Evolutionary conservation across 495 filamentous ascomycete genomes (phyloP), one percentile per base, ranked within the genome.

Genomic region (Hypoxylon intermedium): DNA sequence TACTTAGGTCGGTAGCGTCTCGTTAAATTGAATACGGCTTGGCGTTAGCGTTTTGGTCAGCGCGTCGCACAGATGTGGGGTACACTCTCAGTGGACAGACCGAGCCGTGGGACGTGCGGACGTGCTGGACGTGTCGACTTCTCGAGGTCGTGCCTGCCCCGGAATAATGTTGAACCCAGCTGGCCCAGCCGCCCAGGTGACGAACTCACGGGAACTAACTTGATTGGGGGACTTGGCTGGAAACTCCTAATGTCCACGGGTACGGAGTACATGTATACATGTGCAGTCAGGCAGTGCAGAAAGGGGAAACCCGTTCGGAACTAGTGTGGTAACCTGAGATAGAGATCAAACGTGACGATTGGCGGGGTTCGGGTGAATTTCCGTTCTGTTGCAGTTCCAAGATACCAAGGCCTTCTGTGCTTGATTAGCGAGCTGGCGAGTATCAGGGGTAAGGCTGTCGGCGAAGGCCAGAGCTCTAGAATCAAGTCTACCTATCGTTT

Each of bases 51-150:
- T n/a, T n/a, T n/a, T n/a, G 18, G 52, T 33, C 34, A 30, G 55
- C 61, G 61, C 55, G 61, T 65, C 61, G 50, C 44, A 59, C 26
- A 45, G 23, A 59, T 65, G 55, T 65, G 61, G 60, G 61, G 49
- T 28, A 12, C n/a, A 9, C 36, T 36, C 15, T 45, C 43, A 53
- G n/a, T n/a, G n/a, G n/a, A n/a, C n/a, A n/a, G n/a, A n/a, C n/a
- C n/a, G n/a, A n/a, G n/a, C n/a, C n/a, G n/a, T n/a, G 24, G 24
- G 24, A 26, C 24, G 24, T 26, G 24, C 24, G 7, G 42, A 33
- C 52, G 31, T 47, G 43, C 24, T 4, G 24, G 7, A n/a, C 51
- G 44, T 48, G 53, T 12, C 36, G 30, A 26, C 37, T n/a, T 20
- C 41, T 26, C 24, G 24, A 11, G 21, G 41, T 38, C 34, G 28